These are phyloP conservation scores for Pythium utonaiense DNA, from an alignment of 352 stramenopile species.

Conservation along the genomic window DNA sequence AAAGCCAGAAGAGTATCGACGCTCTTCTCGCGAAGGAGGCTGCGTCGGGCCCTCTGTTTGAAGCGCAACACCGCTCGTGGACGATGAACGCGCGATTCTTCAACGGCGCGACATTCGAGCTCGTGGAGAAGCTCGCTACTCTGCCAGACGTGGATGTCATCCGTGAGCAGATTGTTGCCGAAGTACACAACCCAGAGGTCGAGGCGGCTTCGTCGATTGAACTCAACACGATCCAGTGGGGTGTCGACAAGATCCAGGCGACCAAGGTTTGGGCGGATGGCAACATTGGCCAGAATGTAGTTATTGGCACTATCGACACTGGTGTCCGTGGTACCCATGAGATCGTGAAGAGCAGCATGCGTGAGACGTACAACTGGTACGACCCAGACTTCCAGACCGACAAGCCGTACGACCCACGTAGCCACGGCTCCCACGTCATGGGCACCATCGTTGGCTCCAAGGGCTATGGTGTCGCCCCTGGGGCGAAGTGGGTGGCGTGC, in stretches of 20 bases:
- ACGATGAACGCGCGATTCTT: slow-evolving; percentile 24
- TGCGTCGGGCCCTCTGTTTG: slow-evolving; percentile 9
- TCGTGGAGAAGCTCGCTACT: slow-evolving; percentile 19
- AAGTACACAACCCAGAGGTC: not conserved
- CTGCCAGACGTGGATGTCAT: slow-evolving; percentile 17
- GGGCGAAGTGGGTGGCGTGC: slow-evolving; percentile 27
- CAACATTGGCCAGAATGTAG: slow-evolving; percentile 16
- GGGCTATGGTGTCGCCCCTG: slow-evolving; percentile 23
- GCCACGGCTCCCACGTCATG: slow-evolving; percentile 32
- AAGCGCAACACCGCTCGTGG: slow-evolving; percentile 16
- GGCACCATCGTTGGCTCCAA: slow-evolving; percentile 25
- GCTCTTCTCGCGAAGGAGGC: slow-evolving; percentile 3
- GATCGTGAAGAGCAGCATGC: slow-evolving; percentile 8
- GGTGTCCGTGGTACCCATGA: slow-evolving; percentile 27
- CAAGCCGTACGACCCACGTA: slow-evolving; percentile 19
- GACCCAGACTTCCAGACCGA: slow-evolving; percentile 21
- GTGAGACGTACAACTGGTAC: slow-evolving; percentile 17
- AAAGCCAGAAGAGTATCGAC: slow-evolving; percentile 7
- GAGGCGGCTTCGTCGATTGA: not conserved
- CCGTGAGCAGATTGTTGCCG: slow-evolving; percentile 8
- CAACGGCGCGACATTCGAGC: slow-evolving; percentile 17
- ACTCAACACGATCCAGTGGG: slow-evolving; percentile 20
- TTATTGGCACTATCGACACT: slow-evolving; percentile 28
- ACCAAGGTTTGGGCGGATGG: slow-evolving; percentile 22
- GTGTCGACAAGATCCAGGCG: slow-evolving; percentile 11